A percentile compares a stretch with the other conserved stretches of the same genome.
Evolutionary conservation across 805 yeast species (phyloP).

Genomic region (Candida silvatica): DNA sequence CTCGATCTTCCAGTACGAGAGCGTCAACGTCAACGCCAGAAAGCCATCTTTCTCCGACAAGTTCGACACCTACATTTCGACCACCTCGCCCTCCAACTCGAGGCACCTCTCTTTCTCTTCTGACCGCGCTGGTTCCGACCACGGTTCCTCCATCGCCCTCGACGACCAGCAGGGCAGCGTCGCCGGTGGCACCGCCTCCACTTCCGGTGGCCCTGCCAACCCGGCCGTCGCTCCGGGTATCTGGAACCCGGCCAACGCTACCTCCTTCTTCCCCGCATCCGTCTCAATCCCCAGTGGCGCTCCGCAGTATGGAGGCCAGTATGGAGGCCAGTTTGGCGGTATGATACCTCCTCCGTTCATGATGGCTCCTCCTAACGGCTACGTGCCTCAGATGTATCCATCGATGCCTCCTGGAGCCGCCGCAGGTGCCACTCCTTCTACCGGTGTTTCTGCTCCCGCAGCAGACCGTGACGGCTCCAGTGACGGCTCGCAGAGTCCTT

Average conservation of each 20-base stretch:
- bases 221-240: no score
- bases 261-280: conserved; percentile 49
- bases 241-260: conserved; percentile 63
- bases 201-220: no score
- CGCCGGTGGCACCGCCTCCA: no score
- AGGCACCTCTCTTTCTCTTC: conserved; percentile 23
- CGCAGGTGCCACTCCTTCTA: neutral
- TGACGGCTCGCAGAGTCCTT: neutral
- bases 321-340: no score
- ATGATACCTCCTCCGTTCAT: conserved; percentile 5
- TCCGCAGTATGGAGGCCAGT: no score
- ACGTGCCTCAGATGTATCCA: conserved; percentile 1
- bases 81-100: conserved; percentile 20
- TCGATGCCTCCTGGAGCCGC: conserved; percentile 1
- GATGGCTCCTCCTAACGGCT: conserved; percentile 6
- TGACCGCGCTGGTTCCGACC: conserved; percentile 13
- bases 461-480: neutral
- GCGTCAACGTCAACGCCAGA: no score
- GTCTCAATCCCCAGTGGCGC: no score
- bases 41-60: conserved; percentile 43
- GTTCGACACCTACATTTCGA: conserved; percentile 43
- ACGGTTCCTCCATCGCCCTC: conserved; percentile 21
- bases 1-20: conserved; percentile 37
- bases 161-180: conserved; percentile 17
- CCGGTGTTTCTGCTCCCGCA: neutral